These are phyloP conservation scores for Ceratocystis harringtonii DNA, from an alignment of 2,329 filamentous ascomycete genomes.

Conservation along the genomic window DNA sequence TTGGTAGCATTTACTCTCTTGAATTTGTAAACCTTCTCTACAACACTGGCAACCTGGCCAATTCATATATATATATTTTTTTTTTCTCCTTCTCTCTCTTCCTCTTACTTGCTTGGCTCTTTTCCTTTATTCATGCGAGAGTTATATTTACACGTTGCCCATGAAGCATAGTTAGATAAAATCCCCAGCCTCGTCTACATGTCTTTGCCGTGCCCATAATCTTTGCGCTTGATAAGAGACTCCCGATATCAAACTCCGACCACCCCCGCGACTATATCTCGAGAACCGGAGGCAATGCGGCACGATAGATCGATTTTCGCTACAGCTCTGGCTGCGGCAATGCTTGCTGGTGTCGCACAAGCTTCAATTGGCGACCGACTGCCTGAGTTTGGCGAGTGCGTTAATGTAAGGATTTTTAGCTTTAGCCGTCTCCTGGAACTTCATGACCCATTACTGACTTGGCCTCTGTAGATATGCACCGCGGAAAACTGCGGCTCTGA, in stretches of 20 bases:
- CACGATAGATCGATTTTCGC: not conserved
- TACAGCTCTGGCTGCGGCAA: not conserved
- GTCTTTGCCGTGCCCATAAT: not conserved
- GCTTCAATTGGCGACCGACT: slow-evolving; percentile 75
- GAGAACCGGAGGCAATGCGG: slow-evolving; percentile 1
- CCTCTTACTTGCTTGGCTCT: not conserved
- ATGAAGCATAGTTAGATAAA: not conserved
- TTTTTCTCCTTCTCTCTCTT: not conserved
- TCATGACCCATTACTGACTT: not conserved
- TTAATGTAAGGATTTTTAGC: slow-evolving; percentile 43
- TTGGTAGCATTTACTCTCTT: not conserved
- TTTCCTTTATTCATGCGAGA: not conserved
- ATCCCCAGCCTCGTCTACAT: not conserved
- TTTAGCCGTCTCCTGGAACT: not conserved
- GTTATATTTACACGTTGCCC: not conserved
- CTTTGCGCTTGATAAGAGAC: not conserved
- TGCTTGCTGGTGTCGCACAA: slow-evolving; percentile 26
- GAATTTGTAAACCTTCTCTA: not conserved
- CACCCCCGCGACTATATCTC: not conserved
- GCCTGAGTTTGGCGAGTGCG: slow-evolving; percentile 75
- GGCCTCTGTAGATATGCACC: slow-evolving; percentile 51
- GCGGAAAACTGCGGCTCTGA: slow-evolving; percentile 61
- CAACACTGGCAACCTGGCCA: not conserved
- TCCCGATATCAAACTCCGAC: not conserved
- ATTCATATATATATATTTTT: not conserved